These are phyloP conservation scores for Vicia sativa DNA, from an alignment of 306 rosid genomes.

Conservation along the genomic window DNA sequence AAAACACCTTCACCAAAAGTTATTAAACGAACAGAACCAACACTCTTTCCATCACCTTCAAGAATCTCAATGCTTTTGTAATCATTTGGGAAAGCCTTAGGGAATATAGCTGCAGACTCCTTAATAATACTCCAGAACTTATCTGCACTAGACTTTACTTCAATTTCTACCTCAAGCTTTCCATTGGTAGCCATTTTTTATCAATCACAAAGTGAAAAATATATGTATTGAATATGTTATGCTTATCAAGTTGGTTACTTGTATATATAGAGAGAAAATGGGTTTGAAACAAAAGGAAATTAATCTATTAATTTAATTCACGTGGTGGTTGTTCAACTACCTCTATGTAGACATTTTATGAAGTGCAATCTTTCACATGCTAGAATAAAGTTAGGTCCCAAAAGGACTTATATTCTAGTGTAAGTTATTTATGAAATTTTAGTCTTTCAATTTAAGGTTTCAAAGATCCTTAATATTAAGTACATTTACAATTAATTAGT, in stretches of 20 bases:
- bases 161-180: slow-evolving; percentile 50
- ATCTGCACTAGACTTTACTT: slow-evolving; percentile 38
- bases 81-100: slow-evolving; percentile 54
- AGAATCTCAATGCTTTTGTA: slow-evolving; percentile 75
- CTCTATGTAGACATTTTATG: background rate
- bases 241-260: background rate
- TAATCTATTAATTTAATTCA: background rate
- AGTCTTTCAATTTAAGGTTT: background rate
- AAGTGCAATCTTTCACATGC: background rate
- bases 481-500: background rate
- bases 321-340: background rate
- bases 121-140: slow-evolving; percentile 36
- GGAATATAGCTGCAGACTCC: slow-evolving; percentile 36
- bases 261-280: background rate
- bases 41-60: slow-evolving; percentile 78
- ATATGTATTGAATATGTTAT: background rate
- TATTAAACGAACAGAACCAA: slow-evolving; percentile 64
- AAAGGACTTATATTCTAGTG: background rate
- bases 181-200: slow-evolving; percentile 39
- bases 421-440: background rate
- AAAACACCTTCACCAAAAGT: slow-evolving; percentile 60
- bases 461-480: background rate
- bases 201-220: background rate
- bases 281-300: background rate
- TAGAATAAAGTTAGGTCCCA: slow-evolving; percentile 12